A percentile compares a stretch with the other conserved stretches of the same genome.
phyloP scores from a whole-genome alignment of 2,329 filamentous ascomycete genomes.

The Trichoderma breve region DNA sequence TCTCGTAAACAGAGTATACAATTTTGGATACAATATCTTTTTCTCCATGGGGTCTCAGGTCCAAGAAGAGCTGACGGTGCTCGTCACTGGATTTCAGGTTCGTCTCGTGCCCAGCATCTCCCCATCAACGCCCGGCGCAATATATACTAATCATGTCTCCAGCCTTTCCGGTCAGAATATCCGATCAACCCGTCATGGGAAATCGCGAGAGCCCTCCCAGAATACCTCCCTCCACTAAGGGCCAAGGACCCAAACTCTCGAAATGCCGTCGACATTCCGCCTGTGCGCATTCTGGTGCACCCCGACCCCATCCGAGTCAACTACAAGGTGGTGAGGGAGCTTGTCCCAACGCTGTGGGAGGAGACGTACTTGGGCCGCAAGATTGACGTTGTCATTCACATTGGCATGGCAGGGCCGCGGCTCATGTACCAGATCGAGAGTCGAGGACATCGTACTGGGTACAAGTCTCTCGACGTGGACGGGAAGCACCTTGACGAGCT shows the following conservation, averaged over 20 bases:
- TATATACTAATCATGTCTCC: not conserved
- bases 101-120: not conserved
- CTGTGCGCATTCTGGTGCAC: slow-evolving; percentile 63
- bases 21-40: not conserved
- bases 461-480: slow-evolving; percentile 69
- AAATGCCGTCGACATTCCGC: slow-evolving; percentile 34
- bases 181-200: slow-evolving; percentile 78
- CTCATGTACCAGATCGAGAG: slow-evolving; percentile 69
- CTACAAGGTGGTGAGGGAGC: slow-evolving; percentile 63
- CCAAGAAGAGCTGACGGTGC: slow-evolving; percentile 53
- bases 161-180: slow-evolving; percentile 75
- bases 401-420: slow-evolving; percentile 71
- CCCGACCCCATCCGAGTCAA: slow-evolving; percentile 66
- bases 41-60: slow-evolving; percentile 37
- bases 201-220: slow-evolving; percentile 68
- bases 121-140: not conserved
- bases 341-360: slow-evolving; percentile 64
- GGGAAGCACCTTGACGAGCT: slow-evolving; percentile 52
- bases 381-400: slow-evolving; percentile 69
- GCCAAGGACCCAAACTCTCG: slow-evolving; percentile 40
- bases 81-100: slow-evolving; percentile 62
- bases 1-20: not conserved
- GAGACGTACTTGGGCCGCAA: slow-evolving; percentile 31
- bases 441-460: slow-evolving; percentile 68
- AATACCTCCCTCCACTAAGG: slow-evolving; percentile 55